Conservation (phyloP, 176 grass and related monocot genomes). For the Hsuehochloa calcarea region DNA sequence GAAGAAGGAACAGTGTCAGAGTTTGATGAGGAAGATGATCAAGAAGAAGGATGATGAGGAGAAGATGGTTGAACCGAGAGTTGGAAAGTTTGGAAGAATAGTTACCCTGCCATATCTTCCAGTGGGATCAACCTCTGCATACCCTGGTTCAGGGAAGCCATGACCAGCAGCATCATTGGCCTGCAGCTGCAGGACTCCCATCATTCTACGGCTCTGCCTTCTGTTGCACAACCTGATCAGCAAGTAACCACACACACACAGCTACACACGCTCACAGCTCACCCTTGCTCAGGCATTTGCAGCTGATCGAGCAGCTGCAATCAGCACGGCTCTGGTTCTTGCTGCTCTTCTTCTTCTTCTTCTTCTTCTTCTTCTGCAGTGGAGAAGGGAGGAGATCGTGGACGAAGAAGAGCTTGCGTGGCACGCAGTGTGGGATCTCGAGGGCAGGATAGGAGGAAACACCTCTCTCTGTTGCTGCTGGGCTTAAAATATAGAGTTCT, state of each 20-base stretch:
- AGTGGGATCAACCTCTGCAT: slow-evolving; percentile 51
- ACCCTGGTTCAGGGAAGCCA: background rate
- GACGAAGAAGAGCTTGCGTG: background rate
- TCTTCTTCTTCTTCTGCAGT: background rate
- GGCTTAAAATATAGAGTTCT: background rate
- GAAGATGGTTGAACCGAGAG: background rate
- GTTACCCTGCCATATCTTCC: slow-evolving; percentile 61
- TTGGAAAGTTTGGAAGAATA: background rate
- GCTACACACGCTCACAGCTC: background rate
- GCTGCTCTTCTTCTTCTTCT: background rate
- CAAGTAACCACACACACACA: background rate
- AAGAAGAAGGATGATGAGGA: background rate
- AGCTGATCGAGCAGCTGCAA: no score
- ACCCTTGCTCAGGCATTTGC: background rate
- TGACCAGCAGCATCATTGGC: background rate
- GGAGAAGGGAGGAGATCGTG: background rate
- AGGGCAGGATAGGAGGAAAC: background rate
- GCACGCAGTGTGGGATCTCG: slow-evolving; percentile 26
- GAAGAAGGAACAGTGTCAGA: background rate
- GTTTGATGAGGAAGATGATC: background rate
- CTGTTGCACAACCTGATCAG: background rate
- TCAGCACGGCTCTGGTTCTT: background rate
- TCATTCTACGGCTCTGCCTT: slow-evolving; percentile 1
- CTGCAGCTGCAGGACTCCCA: slow-evolving; percentile 20
- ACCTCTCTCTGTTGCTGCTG: background rate